Evolutionary conservation across 2,329 filamentous ascomycete species (phyloP).

Genomic region (Sporothrix luriei): DNA sequence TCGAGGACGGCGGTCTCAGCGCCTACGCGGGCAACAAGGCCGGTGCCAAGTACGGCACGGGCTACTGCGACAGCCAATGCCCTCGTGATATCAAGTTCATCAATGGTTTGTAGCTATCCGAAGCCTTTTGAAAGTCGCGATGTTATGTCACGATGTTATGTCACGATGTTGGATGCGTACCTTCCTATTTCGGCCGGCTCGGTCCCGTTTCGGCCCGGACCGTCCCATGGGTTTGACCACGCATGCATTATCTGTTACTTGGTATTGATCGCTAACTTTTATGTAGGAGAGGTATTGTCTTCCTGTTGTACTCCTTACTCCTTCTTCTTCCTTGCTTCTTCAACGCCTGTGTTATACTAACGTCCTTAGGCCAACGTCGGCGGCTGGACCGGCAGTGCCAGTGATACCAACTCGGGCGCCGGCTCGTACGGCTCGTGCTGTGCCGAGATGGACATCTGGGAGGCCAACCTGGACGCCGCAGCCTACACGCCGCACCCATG

Average conservation of each 20-base stretch:
- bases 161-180: no score
- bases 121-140: no score
- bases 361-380: constrained; percentile 43
- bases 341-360: no score
- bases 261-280: no score
- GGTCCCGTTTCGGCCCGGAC: no score
- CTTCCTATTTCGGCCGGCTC: no score
- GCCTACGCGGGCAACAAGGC: constrained; percentile 50
- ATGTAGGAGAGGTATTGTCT: no score
- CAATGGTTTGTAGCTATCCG: constrained; percentile 40
- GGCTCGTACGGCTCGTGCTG: constrained; percentile 57
- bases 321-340: neutral
- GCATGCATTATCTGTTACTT: no score
- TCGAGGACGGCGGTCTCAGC: constrained; percentile 52
- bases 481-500: constrained; percentile 64
- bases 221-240: no score
- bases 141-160: no score
- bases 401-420: constrained; percentile 54
- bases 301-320: no score
- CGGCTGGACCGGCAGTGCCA: constrained; percentile 52
- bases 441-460: constrained; percentile 63
- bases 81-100: constrained; percentile 53
- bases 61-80: constrained; percentile 54
- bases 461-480: constrained; percentile 62
- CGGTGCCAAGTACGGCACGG: constrained; percentile 58